These are phyloP conservation scores for Parascedosporium putredinis DNA, from an alignment of 2,329 filamentous ascomycete species.

Conservation along the genomic window DNA sequence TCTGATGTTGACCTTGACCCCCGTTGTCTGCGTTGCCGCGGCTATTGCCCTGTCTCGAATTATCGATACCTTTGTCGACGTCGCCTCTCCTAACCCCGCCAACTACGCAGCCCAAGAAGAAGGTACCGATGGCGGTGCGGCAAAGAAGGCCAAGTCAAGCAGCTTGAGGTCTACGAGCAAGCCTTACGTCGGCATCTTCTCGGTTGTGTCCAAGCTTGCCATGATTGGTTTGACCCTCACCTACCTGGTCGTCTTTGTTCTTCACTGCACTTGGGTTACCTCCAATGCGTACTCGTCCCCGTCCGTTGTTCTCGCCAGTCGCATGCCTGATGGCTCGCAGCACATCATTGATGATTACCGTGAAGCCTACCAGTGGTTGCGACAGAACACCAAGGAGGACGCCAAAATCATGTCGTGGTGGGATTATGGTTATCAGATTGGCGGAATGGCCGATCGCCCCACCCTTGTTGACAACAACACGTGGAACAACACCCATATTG, in stretches of 20 bases:
- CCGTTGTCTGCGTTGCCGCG: slow-evolving; percentile 88
- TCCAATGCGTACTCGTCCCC: slow-evolving; percentile 98
- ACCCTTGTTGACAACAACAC: slow-evolving; percentile 99
- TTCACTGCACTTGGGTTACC: slow-evolving; percentile 98
- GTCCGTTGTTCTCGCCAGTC: slow-evolving; percentile 88
- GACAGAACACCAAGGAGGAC: slow-evolving; percentile 88
- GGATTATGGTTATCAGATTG: slow-evolving; percentile 99
- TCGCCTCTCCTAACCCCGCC: slow-evolving; percentile 48
- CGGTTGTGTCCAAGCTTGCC: slow-evolving; percentile 64
- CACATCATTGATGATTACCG: slow-evolving; percentile 99
- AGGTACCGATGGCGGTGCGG: slow-evolving; percentile 35
- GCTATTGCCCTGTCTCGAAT: slow-evolving; percentile 82
- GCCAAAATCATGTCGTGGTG: slow-evolving; percentile 99
- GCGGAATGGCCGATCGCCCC: slow-evolving; percentile 95
- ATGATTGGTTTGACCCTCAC: slow-evolving; percentile 62
- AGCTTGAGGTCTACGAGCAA: slow-evolving; percentile 60
- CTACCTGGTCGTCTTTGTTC: slow-evolving; percentile 86
- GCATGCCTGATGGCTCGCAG: slow-evolving; percentile 85
- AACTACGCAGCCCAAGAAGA: slow-evolving; percentile 26
- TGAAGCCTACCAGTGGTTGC: slow-evolving; percentile 98
- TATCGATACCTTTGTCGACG: slow-evolving; percentile 72
- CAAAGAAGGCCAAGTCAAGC: slow-evolving; percentile 44
- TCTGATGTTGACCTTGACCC: slow-evolving; percentile 94
- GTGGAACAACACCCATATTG: slow-evolving; percentile 99
- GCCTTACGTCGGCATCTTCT: slow-evolving; percentile 77